Evolutionary conservation across 202 grass and related monocot species (phyloP), one percentile per base, ranked within the genome.

Genomic region (Digitaria exilis): DNA sequence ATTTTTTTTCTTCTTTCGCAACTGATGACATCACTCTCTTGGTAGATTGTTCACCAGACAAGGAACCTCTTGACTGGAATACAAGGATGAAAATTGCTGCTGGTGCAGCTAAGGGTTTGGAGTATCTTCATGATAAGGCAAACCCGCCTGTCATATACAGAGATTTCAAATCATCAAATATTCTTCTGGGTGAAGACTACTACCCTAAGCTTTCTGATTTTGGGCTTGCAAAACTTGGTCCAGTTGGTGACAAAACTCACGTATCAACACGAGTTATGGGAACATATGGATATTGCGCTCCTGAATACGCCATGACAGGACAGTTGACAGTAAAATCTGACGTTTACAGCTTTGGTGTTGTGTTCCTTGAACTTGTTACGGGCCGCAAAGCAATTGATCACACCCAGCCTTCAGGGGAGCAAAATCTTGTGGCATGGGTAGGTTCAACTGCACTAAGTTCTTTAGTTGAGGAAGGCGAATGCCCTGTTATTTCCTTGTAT

Each of bases 231-330:
- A 98, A 98, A 84, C 89, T 98, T 87, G 96, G 96, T 65, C 96
- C 96, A 6, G 96, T 98, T 84, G 96, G 96, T 87, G 91, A 98
- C 78, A 91, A 95, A 32, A 98, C 96, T 80, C 96, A 98, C 15
- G 96, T 98, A 29, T 95, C 92, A 80, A 98, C 96, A 82, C 88
- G 96, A 66, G 96, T 98, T 65, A 98, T 98, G 96, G 96, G 96
- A 80, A 98, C 96, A 4, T 98, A 98, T 87, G 96, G 96, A 66
- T 98, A 98, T 80, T 98, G 96, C 5, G 96, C 96, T 76, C 96
- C 96, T 84, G 96, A 98, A 84, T 98, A 98, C 84, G 96, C 96
- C 73, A 98, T 98, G 96, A 98, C 96, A 19, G 96, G 96, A 52
- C 96, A 98, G 75, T 75, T 98, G 58, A 98, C 96, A 4, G 83